Conservation (phyloP, 495 filamentous ascomycete genomes). For the Daldinia childiae region DNA sequence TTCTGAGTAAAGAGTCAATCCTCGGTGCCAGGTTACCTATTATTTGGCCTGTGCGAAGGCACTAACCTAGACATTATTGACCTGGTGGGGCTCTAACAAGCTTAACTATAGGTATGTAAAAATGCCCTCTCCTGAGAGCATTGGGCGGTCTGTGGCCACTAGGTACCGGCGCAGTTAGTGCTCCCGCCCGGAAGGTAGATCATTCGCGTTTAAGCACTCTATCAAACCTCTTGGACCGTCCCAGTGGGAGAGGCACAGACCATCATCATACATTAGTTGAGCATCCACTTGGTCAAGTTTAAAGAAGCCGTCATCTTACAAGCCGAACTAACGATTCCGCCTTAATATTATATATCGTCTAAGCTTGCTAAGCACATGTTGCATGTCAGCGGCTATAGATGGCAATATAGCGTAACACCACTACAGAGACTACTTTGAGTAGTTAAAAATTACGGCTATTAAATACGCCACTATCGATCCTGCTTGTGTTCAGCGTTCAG, state of each 20-base stretch:
- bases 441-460: conserved; percentile 11
- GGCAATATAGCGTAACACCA: conserved; percentile 27
- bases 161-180: conserved; percentile 34
- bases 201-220: conserved; percentile 21
- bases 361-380: conserved; percentile 32
- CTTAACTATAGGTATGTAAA: conserved; percentile 5
- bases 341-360: conserved; percentile 22
- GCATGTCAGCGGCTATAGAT: conserved; percentile 20
- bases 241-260: conserved; percentile 37
- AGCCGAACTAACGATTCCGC: conserved; percentile 18
- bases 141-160: conserved; percentile 30
- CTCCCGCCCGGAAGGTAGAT: conserved; percentile 37
- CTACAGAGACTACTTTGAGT: neutral
- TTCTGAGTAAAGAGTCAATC: neutral
- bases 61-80: conserved; percentile 2
- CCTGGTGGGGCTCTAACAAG: neutral
- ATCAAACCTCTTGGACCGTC: conserved; percentile 21
- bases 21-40: too few species aligned
- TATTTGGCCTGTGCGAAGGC: neutral
- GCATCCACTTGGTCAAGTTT: conserved; percentile 16
- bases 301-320: conserved; percentile 22
- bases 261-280: conserved; percentile 23
- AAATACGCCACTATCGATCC: conserved; percentile 11
- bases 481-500: neutral
- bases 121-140: conserved; percentile 17